A percentile compares a stretch with the other conserved stretches of the same genome.
Evolutionary conservation across 2,329 filamentous ascomycete genomes (phyloP).

Genomic region (Botrytis fabae): DNA sequence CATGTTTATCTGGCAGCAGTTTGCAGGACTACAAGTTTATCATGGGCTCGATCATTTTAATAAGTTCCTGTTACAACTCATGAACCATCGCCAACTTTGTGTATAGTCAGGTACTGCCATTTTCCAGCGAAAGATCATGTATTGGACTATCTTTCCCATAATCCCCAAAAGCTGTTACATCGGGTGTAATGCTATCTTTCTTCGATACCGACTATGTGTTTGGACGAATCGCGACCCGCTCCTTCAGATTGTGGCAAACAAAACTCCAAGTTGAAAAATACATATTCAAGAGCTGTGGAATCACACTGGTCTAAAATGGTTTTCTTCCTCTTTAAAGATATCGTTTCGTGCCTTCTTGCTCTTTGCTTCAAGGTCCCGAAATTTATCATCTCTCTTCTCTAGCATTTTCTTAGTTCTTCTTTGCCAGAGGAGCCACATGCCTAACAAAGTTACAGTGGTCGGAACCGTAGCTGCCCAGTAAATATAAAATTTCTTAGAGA

Average conservation of each 20-base stretch:
- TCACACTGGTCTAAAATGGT: too few species aligned
- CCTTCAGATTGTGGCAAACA: neutral
- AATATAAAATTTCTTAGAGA: neutral
- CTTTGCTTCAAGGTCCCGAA: neutral
- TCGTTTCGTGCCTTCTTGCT: neutral
- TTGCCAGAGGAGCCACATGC: neutral
- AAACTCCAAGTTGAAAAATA: too few species aligned
- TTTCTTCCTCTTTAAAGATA: neutral
- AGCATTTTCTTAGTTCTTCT: neutral
- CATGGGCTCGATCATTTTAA: neutral
- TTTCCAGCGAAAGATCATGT: neutral
- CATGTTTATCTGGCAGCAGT: neutral
- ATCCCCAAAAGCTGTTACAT: too few species aligned
- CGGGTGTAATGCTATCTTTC: too few species aligned
- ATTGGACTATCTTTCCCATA: too few species aligned
- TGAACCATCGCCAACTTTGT: too few species aligned
- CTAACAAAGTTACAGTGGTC: neutral
- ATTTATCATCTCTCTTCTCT: neutral
- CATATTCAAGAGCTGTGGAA: too few species aligned
- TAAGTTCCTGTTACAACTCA: neutral
- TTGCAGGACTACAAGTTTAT: neutral
- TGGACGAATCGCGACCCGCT: too few species aligned
- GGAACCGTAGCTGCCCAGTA: neutral
- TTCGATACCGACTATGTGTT: too few species aligned
- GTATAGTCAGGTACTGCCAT: neutral